Evolutionary conservation across 208 protist genomes (phyloP).

Genomic region (Trypanosoma platydactyli): DNA sequence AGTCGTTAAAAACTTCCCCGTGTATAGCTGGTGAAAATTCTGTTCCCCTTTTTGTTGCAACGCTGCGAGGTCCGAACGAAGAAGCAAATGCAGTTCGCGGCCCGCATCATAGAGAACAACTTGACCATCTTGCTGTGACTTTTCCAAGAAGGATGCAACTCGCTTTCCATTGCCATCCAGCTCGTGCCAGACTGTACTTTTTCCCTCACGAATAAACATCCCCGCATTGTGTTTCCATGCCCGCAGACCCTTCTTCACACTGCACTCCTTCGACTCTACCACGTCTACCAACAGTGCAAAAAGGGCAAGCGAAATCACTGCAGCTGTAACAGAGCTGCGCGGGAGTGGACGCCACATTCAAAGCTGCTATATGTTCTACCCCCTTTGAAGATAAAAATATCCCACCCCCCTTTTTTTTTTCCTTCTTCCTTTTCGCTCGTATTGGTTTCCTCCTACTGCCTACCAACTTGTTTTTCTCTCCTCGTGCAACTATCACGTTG

Average conservation of each 20-base stretch:
- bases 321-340: neutral
- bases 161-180: conserved; percentile 36
- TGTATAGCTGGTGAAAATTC: conserved; percentile 69
- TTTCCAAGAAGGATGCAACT: conserved; percentile 45
- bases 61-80: conserved; percentile 55
- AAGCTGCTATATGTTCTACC: too few species aligned
- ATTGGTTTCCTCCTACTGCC: too few species aligned
- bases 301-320: conserved; percentile 13
- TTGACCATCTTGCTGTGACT: conserved; percentile 30
- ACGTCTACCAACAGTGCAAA: neutral
- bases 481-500: too few species aligned
- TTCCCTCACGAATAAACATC: conserved; percentile 43
- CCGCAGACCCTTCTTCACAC: conserved; percentile 26
- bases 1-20: conserved; percentile 53
- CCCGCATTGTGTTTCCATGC: conserved; percentile 73
- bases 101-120: conserved; percentile 46
- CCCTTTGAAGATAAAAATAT: too few species aligned
- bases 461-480: too few species aligned
- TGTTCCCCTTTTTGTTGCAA: conserved; percentile 46
- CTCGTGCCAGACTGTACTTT: conserved; percentile 46
- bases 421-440: too few species aligned
- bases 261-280: conserved; percentile 51
- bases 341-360: neutral
- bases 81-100: conserved; percentile 50
- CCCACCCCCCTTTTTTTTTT: too few species aligned